Evolutionary conservation across 2,329 filamentous ascomycete species (phyloP).

Genomic region (Pseudogymnoascus sp.): DNA sequence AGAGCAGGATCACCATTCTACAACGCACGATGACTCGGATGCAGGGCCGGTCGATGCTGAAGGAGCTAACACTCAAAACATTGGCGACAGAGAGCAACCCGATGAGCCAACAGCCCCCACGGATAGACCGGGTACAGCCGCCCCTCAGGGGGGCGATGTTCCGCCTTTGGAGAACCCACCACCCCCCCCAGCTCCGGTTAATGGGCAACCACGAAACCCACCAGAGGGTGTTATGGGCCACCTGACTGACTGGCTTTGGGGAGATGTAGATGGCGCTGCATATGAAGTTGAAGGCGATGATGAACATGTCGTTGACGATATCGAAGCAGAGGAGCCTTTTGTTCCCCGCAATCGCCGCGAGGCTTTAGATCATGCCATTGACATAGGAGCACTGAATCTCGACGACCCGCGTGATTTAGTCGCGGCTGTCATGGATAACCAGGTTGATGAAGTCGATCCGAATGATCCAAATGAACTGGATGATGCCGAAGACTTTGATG

Average conservation of each 20-base stretch:
- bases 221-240: constrained; percentile 35
- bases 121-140: background rate
- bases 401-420: constrained; percentile 44
- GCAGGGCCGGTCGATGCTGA: background rate
- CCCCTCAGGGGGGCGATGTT: background rate
- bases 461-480: constrained; percentile 71
- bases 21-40: background rate
- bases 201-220: constrained; percentile 16
- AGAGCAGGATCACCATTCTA: background rate
- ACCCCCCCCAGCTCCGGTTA: background rate
- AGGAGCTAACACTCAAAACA: background rate
- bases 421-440: constrained; percentile 41
- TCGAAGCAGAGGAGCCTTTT: constrained; percentile 53
- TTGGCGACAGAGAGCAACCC: background rate
- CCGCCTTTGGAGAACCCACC: background rate
- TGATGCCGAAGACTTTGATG: constrained; percentile 90
- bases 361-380: constrained; percentile 13
- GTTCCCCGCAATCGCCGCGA: constrained; percentile 35
- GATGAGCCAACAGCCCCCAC: background rate
- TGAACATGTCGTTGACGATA: constrained; percentile 51
- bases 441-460: constrained; percentile 60
- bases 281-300: constrained; percentile 44
- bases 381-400: constrained; percentile 11
- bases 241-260: constrained; percentile 56
- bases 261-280: constrained; percentile 40